Percentiles rank a stretch among this genome's conserved stretches.
phyloP scores from a whole-genome alignment of 2,329 filamentous ascomycete genomes.

The Dothidotthia symphoricarpi region DNA sequence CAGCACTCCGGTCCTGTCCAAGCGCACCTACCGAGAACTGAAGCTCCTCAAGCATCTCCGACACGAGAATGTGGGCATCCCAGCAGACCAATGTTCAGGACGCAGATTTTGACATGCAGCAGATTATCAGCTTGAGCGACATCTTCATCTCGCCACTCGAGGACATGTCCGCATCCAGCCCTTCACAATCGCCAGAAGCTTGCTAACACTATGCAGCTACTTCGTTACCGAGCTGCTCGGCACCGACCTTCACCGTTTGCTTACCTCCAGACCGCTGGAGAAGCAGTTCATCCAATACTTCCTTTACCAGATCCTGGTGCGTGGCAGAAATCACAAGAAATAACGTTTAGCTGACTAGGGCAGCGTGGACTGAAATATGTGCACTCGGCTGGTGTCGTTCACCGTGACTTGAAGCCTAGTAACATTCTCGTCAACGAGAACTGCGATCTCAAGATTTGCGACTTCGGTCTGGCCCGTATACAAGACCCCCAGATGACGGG shows the following conservation, averaged over 20 bases:
- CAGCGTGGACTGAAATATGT: slow-evolving; percentile 98
- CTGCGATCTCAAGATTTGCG: slow-evolving; percentile 98
- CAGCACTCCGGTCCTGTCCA: slow-evolving; percentile 96
- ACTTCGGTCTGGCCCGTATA: slow-evolving; percentile 95
- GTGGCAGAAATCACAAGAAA: slow-evolving; percentile 59
- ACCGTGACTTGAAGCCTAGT: slow-evolving; percentile 95
- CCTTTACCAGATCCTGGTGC: slow-evolving; percentile 95
- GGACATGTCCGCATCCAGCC: slow-evolving; percentile 71
- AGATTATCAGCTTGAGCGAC: slow-evolving; percentile 96
- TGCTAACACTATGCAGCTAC: slow-evolving; percentile 61
- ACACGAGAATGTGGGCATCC: slow-evolving; percentile 80
- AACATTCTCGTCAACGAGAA: slow-evolving; percentile 99
- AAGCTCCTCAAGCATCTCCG: slow-evolving; percentile 95
- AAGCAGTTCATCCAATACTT: slow-evolving; percentile 99
- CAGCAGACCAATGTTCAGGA: not conserved
- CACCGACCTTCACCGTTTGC: slow-evolving; percentile 90
- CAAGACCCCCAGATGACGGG: slow-evolving; percentile 99
- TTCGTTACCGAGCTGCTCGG: slow-evolving; percentile 97
- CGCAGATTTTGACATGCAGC: slow-evolving; percentile 17
- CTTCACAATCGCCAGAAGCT: not conserved
- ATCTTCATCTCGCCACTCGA: slow-evolving; percentile 99
- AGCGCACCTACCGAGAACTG: slow-evolving; percentile 94
- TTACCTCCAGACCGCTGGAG: slow-evolving; percentile 93
- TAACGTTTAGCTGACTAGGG: slow-evolving; percentile 20
- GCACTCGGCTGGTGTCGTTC: slow-evolving; percentile 95